phyloP scores from a whole-genome alignment of 2,329 filamentous ascomycete genomes.

The Phialophora chinensis region DNA sequence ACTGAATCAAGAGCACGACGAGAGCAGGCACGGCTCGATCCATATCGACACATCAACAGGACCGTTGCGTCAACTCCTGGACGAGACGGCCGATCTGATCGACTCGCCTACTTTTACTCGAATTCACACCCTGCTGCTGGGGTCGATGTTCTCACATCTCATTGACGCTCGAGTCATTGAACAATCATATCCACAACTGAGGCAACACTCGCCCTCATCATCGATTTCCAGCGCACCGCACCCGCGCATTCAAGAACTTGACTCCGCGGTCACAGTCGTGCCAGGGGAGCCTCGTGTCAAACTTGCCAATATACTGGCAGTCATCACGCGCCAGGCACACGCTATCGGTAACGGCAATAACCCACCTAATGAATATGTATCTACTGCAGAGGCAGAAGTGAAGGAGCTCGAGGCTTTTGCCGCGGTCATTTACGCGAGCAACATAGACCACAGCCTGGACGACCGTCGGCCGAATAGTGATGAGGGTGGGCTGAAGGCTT shows the following conservation, averaged over 20 bases:
- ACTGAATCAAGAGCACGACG: slow-evolving; percentile 24
- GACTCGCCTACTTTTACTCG: slow-evolving; percentile 90
- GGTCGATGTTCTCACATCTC: slow-evolving; percentile 83
- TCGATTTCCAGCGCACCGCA: slow-evolving; percentile 55
- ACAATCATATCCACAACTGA: slow-evolving; percentile 71
- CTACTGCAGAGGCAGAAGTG: slow-evolving; percentile 53
- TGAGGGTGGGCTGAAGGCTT: slow-evolving; percentile 29
- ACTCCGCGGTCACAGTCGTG: slow-evolving; percentile 51
- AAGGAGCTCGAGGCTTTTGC: slow-evolving; percentile 57
- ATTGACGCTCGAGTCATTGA: slow-evolving; percentile 80
- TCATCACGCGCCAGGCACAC: slow-evolving; percentile 89
- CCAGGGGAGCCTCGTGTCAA: slow-evolving; percentile 64
- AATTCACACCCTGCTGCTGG: slow-evolving; percentile 83
- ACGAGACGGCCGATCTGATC: slow-evolving; percentile 94
- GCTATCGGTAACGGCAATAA: slow-evolving; percentile 74
- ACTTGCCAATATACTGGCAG: slow-evolving; percentile 86
- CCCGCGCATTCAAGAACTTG: slow-evolving; percentile 43
- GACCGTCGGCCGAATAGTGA: slow-evolving; percentile 23
- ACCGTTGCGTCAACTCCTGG: slow-evolving; percentile 78
- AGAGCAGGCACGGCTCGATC: slow-evolving; percentile 14
- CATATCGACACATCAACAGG: slow-evolving; percentile 38
- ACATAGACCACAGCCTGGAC: slow-evolving; percentile 46
- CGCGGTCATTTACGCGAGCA: slow-evolving; percentile 57
- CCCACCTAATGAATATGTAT: slow-evolving; percentile 54
- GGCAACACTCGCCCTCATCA: slow-evolving; percentile 49